Percentiles rank a stretch among this genome's conserved stretches.
Conservation (phyloP, 495 filamentous ascomycete genomes). For the Talaromyces proteolyticus region DNA sequence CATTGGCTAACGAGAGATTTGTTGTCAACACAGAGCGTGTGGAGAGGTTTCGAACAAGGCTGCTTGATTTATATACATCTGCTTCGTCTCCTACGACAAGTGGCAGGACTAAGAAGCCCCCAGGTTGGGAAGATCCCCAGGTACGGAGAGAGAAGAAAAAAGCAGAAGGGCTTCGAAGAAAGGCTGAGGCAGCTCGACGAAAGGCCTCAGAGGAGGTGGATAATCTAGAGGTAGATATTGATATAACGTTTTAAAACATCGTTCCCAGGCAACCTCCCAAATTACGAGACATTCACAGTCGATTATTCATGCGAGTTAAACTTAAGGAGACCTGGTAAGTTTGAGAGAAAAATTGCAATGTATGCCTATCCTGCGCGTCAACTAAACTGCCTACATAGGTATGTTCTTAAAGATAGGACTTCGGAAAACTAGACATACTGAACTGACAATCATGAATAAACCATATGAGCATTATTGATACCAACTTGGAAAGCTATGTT, state of each 20-base stretch:
- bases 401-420: neutral
- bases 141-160: conserved; percentile 53
- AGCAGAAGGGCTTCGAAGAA: conserved; percentile 51
- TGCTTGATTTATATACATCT: conserved; percentile 17
- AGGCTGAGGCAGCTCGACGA: conserved; percentile 8
- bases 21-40: conserved; percentile 65
- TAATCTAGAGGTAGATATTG: conserved; percentile 1
- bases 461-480: neutral
- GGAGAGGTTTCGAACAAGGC: conserved; percentile 44
- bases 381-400: neutral
- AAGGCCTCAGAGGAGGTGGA: neutral
- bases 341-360: no score
- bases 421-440: neutral
- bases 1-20: conserved; percentile 73
- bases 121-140: conserved; percentile 53
- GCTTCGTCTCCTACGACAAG: conserved; percentile 9
- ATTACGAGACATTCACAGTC: no score
- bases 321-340: no score
- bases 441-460: neutral
- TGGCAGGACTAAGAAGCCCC: conserved; percentile 14
- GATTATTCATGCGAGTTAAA: no score
- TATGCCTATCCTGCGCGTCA: neutral
- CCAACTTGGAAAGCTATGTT: neutral
- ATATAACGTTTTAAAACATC: neutral
- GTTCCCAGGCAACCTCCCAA: no score